phyloP scores from a whole-genome alignment of 257 asterid genomes.

The Mentha longifolia region DNA sequence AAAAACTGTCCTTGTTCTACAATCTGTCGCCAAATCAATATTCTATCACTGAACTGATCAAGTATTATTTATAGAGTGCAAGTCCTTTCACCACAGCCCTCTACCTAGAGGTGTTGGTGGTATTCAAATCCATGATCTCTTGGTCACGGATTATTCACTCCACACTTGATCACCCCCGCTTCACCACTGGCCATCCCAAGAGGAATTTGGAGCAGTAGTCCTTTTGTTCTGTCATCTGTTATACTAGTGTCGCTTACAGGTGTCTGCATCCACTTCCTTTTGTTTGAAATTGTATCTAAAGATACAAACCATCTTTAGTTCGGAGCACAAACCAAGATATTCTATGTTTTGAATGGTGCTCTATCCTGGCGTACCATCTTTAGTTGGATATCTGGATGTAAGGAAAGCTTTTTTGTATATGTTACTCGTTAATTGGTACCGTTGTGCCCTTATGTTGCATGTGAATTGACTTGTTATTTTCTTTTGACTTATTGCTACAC shows the following conservation, averaged over 20 bases:
- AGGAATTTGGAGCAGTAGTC: neutral
- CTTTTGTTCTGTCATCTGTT: neutral
- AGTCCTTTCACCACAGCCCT: neutral
- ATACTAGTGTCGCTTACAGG: neutral
- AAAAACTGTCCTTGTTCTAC: neutral
- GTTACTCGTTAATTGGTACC: neutral
- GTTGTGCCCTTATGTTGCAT: neutral
- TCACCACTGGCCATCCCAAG: neutral
- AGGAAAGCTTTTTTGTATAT: slow-evolving; percentile 3
- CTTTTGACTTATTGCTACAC: neutral
- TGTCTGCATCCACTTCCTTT: neutral
- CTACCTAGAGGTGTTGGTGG: neutral
- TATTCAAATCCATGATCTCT: neutral
- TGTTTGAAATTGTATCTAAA: slow-evolving; percentile 7
- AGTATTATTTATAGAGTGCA: neutral
- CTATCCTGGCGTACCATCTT: neutral
- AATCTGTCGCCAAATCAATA: neutral
- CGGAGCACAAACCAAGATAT: neutral
- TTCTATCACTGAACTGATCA: neutral
- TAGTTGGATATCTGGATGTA: neutral
- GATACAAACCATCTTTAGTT: too few relatives aligned
- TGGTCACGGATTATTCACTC: neutral
- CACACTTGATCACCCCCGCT: neutral
- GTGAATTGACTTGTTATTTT: slow-evolving; percentile 10
- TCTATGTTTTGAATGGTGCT: slow-evolving; percentile 9